Conservation (phyloP, 352 stramenopile genomes). For the Elongisporangium prolatum region DNA sequence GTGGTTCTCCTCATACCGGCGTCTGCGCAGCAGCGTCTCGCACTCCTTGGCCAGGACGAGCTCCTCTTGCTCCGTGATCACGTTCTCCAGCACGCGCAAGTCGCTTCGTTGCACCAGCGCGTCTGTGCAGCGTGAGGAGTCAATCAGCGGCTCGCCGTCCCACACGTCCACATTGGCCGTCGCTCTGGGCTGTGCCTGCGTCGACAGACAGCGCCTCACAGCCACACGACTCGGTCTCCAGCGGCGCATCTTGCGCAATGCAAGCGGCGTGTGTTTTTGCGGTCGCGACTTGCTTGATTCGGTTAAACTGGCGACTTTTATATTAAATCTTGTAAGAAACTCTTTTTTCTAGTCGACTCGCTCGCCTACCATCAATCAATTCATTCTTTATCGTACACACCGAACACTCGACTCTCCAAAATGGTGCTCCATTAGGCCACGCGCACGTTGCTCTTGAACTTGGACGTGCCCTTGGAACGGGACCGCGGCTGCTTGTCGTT, state of each 20-base stretch:
- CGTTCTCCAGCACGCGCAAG: slow-evolving; percentile 56
- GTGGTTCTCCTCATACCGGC: slow-evolving; percentile 77
- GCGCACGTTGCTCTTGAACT: slow-evolving; percentile 71
- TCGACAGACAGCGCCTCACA: neutral
- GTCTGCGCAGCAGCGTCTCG: slow-evolving; percentile 46
- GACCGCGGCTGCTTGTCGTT: slow-evolving; percentile 39
- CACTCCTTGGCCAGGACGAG: slow-evolving; percentile 67
- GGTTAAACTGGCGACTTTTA: neutral
- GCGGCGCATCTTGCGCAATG: neutral
- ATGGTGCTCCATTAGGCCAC: slow-evolving; percentile 13
- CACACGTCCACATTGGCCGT: slow-evolving; percentile 12
- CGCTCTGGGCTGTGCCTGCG: neutral
- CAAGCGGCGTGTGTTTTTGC: neutral
- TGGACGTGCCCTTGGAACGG: slow-evolving; percentile 35
- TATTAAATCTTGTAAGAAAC: neutral
- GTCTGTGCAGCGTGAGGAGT: slow-evolving; percentile 54
- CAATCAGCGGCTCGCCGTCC: slow-evolving; percentile 36
- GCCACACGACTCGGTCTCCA: neutral
- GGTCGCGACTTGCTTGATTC: neutral
- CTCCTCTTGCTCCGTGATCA: slow-evolving; percentile 77
- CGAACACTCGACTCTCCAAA: slow-evolving; percentile 2
- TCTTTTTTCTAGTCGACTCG: neutral
- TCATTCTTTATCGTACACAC: slow-evolving; percentile 19
- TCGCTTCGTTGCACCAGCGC: slow-evolving; percentile 51
- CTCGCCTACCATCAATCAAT: neutral